phyloP scores from a whole-genome alignment of 139 green algal genomes.

The Chloropicon primus region DNA sequence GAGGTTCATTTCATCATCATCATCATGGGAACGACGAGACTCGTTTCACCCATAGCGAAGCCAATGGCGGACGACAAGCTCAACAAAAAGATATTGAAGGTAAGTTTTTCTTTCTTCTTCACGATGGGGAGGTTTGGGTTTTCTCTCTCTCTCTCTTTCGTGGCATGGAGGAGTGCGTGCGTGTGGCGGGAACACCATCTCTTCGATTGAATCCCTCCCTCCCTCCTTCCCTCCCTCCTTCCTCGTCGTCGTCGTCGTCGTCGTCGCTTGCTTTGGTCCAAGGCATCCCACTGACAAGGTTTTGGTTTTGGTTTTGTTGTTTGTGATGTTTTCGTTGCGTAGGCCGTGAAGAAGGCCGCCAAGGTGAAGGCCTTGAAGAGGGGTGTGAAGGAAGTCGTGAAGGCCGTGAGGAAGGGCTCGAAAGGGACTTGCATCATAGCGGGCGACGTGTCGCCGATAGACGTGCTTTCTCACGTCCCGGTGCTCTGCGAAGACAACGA shows the following conservation, averaged over 20 bases:
- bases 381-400: slow-evolving; percentile 98
- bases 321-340: too few species aligned
- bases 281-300: too few species aligned
- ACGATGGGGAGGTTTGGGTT: too few species aligned
- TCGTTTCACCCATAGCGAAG: slow-evolving; percentile 63
- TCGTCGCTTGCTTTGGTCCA: too few species aligned
- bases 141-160: too few species aligned
- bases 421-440: slow-evolving; percentile 91
- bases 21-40: neutral
- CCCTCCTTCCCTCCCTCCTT: too few species aligned
- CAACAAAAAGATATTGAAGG: slow-evolving; percentile 59
- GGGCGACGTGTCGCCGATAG: slow-evolving; percentile 93
- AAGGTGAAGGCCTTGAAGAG: slow-evolving; percentile 91
- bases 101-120: too few species aligned
- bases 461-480: slow-evolving; percentile 92
- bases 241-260: too few species aligned
- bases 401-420: slow-evolving; percentile 78
- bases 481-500: slow-evolving; percentile 91
- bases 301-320: too few species aligned
- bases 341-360: slow-evolving; percentile 66
- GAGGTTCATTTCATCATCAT: neutral
- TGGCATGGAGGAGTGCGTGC: too few species aligned
- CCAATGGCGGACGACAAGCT: slow-evolving; percentile 87
- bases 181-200: too few species aligned
- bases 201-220: too few species aligned